These are phyloP conservation scores for Anthracocystis panici-leucophaei DNA, from an alignment of 1,284 basidiomycete species.

Conservation along the genomic window DNA sequence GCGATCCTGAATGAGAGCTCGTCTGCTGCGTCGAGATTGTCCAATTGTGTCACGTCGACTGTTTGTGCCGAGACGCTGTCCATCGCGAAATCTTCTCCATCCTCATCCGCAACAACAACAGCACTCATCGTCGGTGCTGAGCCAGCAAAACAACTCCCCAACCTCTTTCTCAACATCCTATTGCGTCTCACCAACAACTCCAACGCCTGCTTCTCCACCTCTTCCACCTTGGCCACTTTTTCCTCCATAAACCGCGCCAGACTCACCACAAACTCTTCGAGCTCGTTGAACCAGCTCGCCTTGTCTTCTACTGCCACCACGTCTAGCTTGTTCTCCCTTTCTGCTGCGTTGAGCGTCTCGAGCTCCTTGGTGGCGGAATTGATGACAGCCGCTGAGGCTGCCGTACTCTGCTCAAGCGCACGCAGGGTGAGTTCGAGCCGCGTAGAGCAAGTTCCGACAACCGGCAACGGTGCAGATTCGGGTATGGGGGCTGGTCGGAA, in stretches of 20 bases:
- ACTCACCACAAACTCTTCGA: constrained; percentile 56
- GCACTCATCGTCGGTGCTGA: constrained; percentile 17
- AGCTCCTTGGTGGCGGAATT: constrained; percentile 35
- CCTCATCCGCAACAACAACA: constrained; percentile 25
- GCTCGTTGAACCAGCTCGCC: constrained; percentile 62
- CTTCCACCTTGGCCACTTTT: constrained; percentile 54
- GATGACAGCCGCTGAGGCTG: constrained; percentile 32
- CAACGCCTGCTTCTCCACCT: constrained; percentile 51
- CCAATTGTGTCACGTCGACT: not conserved
- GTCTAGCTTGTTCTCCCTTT: constrained; percentile 50
- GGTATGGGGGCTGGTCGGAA: constrained; percentile 54
- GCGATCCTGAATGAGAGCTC: constrained; percentile 40
- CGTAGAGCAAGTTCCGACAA: constrained; percentile 48
- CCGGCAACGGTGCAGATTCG: constrained; percentile 50
- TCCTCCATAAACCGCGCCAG: constrained; percentile 61
- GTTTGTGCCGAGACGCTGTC: not conserved
- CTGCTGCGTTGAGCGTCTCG: constrained; percentile 41
- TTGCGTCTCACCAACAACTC: constrained; percentile 37
- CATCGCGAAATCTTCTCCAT: constrained; percentile 2
- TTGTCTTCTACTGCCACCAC: constrained; percentile 53
- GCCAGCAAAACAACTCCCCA: constrained; percentile 44
- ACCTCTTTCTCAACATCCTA: constrained; percentile 24
- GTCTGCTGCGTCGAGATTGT: constrained; percentile 26
- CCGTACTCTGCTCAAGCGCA: constrained; percentile 38
- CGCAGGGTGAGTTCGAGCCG: constrained; percentile 43